Conservation (phyloP, 345 rosid genomes). For the Durio zibethinus region DNA sequence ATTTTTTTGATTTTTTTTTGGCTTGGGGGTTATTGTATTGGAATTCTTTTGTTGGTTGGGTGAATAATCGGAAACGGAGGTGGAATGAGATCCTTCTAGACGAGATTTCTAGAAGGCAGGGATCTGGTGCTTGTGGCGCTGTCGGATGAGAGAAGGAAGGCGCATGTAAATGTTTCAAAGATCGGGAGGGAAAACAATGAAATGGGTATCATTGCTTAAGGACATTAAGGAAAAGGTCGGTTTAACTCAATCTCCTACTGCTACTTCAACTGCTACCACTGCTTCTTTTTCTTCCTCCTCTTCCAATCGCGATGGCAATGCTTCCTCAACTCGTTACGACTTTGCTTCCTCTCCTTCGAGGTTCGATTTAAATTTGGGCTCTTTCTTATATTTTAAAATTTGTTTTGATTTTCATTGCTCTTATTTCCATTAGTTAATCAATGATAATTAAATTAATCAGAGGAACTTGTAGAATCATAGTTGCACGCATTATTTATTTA, state of each 20-base stretch:
- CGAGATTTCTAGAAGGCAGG: conserved; percentile 31
- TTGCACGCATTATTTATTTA: neutral
- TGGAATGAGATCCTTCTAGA: conserved; percentile 35
- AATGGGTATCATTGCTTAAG: conserved; percentile 98
- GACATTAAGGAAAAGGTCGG: conserved; percentile 98
- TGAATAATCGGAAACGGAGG: conserved; percentile 18
- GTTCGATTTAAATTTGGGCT: conserved; percentile 29
- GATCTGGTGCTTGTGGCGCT: conserved; percentile 38
- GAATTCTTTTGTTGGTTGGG: conserved; percentile 10
- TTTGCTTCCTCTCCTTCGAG: conserved; percentile 61
- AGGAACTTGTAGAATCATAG: neutral
- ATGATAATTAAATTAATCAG: conserved; percentile 12
- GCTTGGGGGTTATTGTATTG: neutral
- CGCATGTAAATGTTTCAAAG: conserved; percentile 25
- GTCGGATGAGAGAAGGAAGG: conserved; percentile 42
- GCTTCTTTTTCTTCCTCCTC: conserved; percentile 49
- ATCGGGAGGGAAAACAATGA: conserved; percentile 68
- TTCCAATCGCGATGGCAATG: conserved; percentile 38
- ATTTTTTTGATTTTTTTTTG: neutral
- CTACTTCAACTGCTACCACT: conserved; percentile 37
- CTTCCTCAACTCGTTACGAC: conserved; percentile 35
- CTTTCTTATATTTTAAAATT: neutral
- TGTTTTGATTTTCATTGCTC: neutral
- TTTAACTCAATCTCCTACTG: conserved; percentile 67
- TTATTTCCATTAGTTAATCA: conserved; percentile 8